Evolutionary conservation across 148 eudicot species (phyloP).

Genomic region (Polygonum maritimum): DNA sequence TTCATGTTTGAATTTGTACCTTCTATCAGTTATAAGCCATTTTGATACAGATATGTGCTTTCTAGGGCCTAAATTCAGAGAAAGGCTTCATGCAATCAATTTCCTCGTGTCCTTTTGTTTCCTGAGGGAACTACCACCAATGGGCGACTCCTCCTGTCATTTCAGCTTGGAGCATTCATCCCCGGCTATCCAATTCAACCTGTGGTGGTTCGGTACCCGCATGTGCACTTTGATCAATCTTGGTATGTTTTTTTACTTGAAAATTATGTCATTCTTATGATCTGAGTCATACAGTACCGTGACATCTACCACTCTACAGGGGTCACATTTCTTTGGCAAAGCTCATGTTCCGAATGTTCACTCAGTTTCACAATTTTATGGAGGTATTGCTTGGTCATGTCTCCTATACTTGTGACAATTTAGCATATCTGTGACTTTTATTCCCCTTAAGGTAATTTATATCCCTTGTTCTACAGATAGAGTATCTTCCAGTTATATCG

Average conservation of each 20-base stretch:
- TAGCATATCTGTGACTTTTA: neutral
- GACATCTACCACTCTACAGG: constrained; percentile 33
- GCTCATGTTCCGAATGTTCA: constrained; percentile 71
- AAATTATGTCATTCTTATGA: constrained; percentile 4
- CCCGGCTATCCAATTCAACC: constrained; percentile 93
- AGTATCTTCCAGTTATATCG: constrained; percentile 69
- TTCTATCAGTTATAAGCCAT: constrained; percentile 68
- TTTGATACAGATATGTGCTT: constrained; percentile 94
- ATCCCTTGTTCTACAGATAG: constrained; percentile 40
- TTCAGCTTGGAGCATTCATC: constrained; percentile 96
- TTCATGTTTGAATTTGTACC: constrained; percentile 15
- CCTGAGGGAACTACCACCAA: constrained; percentile 98
- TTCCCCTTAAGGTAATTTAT: neutral
- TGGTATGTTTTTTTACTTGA: constrained; percentile 35
- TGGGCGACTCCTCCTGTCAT: constrained; percentile 76
- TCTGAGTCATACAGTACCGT: neutral
- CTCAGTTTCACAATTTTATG: constrained; percentile 73
- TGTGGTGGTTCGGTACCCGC: constrained; percentile 76
- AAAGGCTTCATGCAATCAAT: constrained; percentile 77
- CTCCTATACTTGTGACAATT: neutral
- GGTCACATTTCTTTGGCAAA: constrained; percentile 57
- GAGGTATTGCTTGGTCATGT: constrained; percentile 32
- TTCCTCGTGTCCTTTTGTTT: constrained; percentile 86
- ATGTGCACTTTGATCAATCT: constrained; percentile 95
- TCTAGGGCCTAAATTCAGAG: constrained; percentile 96